Evolutionary conservation across 371 early-diverging fungal genomes (phyloP), one percentile per base, ranked within the genome.

Genomic region (Saksenaea vasiformis): DNA sequence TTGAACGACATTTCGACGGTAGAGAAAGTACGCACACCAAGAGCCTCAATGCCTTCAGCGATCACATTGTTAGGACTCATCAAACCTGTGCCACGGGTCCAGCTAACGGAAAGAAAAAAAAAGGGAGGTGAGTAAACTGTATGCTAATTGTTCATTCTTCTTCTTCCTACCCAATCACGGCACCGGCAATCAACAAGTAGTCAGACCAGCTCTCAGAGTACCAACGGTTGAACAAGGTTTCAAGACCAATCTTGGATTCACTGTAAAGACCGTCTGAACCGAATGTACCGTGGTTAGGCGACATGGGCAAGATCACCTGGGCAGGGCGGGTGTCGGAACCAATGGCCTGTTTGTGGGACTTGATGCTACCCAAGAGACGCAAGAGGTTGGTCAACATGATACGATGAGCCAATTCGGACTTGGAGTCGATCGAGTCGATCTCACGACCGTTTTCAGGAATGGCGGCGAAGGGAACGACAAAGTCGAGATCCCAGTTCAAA

Each of bases 1-100:
- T 93, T 94, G 87, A 97, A 97, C 13, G 96, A 92, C 96, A 96
- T 95, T 74, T 97, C 98, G 65, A 84, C 85, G 44, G 92, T 74
- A 34, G 95, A 92, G 89, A 97, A 98, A 38, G 98, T 98, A 66
- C 97, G 90, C 27, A 95, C 92, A 61, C 96, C 97, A 37, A 90
- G 82, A 60, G 86, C 84, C 75, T 98, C 98, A 41, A 98, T 86
- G 57, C 94, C 93, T 72, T 95, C 92, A 36, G 96, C 93, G 55
- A 96, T 89, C 58, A 93, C 86, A 82, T 97, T 95, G 85, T 96
- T 97, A 58, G 87, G 86, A 54, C 86, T 85, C 97, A 97, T 97
- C 71, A 97, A 84, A 54, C 96, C 96, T 51, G 98, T 98, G 66
- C 98, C 96, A 70, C 97, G 91, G 37, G 98, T 98, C 97, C 98